A percentile compares a stretch with the other conserved stretches of the same genome.
Evolutionary conservation across 2,329 filamentous ascomycete genomes (phyloP).

Genomic region (Xylaria hypoxylon): DNA sequence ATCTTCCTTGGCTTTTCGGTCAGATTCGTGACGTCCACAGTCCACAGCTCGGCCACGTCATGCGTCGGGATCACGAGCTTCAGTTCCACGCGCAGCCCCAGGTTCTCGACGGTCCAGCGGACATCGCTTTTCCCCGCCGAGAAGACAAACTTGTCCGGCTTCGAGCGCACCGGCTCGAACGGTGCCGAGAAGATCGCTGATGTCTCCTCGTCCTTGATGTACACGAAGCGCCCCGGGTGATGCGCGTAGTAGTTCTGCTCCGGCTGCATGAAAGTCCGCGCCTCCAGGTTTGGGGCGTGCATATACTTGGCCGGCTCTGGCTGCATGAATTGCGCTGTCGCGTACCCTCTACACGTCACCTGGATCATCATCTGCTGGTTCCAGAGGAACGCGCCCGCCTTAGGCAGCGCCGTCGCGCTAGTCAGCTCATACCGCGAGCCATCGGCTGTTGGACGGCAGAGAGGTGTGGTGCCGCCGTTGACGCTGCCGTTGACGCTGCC

Average conservation of each 20-base stretch:
- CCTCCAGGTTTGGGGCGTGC: conserved; percentile 68
- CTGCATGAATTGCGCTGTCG: conserved; percentile 70
- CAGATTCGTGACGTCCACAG: conserved; percentile 63
- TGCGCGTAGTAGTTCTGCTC: conserved; percentile 70
- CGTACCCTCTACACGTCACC: conserved; percentile 68
- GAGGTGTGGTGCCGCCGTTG: background rate
- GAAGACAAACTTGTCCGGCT: conserved; percentile 62
- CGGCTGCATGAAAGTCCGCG: conserved; percentile 70
- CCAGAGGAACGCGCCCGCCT: conserved; percentile 68
- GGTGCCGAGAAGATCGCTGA: conserved; percentile 63
- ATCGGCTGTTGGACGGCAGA: conserved; percentile 53
- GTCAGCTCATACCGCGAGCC: conserved; percentile 67
- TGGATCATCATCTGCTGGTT: conserved; percentile 73
- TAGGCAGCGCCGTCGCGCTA: conserved; percentile 66
- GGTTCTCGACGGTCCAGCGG: conserved; percentile 63
- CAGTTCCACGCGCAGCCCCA: conserved; percentile 65
- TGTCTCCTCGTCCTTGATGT: conserved; percentile 67
- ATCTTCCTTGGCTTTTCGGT: conserved; percentile 59
- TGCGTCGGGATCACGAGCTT: conserved; percentile 62
- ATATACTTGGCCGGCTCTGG: conserved; percentile 70
- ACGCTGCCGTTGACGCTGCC: background rate
- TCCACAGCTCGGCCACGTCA: conserved; percentile 68
- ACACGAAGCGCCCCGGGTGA: conserved; percentile 69
- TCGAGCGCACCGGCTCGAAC: conserved; percentile 64
- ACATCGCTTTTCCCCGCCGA: conserved; percentile 67